Base-by-base conservation (phyloP, 108 stramenopile genomes). In the Epithemia pelagica region DNA sequence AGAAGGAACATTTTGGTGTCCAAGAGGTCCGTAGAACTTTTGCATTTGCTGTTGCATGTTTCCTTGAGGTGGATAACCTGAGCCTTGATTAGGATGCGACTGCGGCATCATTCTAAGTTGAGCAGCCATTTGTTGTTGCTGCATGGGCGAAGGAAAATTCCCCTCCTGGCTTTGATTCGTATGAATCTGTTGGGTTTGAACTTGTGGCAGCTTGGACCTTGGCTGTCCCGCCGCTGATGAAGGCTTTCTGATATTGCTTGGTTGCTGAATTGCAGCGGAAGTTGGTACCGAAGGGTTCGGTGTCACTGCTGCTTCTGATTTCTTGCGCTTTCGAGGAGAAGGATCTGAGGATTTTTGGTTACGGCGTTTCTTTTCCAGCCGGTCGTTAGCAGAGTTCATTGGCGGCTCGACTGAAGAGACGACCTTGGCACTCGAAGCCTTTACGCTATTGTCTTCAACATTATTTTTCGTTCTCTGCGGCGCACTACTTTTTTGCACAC, bases 31-130 rank as follows among this genome's bases (percentile, higher is more conserved):
- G 21, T 58, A 58, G 56, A 19, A 58, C 56, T 58, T 7, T n/a
- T 58, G 56, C 56, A 58, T 58, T 23, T 23, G 56, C 56, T 58
- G 56, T n/a, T n/a, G n/a, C 18, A 58, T 58, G 22, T 23, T 27
- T 19, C 26, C 25, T 18, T 7, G 7, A 58, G 56, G 25, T 58
- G 7, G 25, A 26, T 58, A 26, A 7, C 25, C 22, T 7, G 56
- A 21, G 15, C 26, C 25, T 58, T 58, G 56, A 19, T 7, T 8
- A 58, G 26, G 56, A 23, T 8, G 56, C 21, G 18, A 7, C 56
- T 58, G 56, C 56, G 71, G 77, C 71, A 72, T 72, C 76, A 72
- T 68, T 1, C 68, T 72, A 27, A 72, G 32, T 58, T 61, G 32
- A 20, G 24, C 31, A 20, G 24, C 31, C 32, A 46, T 24, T 60